Percentiles rank a stretch among this genome's conserved stretches.
Conservation (phyloP, 768 basidiomycete species). For the Mycena chlorophos region DNA sequence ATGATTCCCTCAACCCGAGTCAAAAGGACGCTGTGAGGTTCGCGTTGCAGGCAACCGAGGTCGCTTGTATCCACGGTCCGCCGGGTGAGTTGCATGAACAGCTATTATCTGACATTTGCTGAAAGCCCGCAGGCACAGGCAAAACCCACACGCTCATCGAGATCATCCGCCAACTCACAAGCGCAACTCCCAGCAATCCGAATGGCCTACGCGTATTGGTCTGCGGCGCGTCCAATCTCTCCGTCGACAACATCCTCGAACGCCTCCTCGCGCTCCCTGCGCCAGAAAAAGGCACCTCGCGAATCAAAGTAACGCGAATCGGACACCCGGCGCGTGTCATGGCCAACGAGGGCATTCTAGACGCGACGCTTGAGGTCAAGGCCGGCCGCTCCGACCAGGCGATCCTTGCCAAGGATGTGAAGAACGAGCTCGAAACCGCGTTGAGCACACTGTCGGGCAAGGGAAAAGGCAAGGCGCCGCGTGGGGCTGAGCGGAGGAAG, state of each 20-base stretch:
- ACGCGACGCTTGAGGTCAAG: constrained; percentile 72
- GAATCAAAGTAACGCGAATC: constrained; percentile 74
- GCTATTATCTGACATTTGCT: neutral
- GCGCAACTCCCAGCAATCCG: constrained; percentile 44
- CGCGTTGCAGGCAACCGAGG: constrained; percentile 74
- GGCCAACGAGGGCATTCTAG: constrained; percentile 62
- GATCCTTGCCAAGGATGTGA: constrained; percentile 84
- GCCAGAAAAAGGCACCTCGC: constrained; percentile 45
- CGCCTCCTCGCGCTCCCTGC: constrained; percentile 68
- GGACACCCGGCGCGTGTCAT: constrained; percentile 96
- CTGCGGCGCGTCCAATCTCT: constrained; percentile 91
- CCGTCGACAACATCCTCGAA: constrained; percentile 94
- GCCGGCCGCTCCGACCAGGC: constrained; percentile 78
- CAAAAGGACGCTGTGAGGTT: constrained; percentile 85
- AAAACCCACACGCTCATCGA: constrained; percentile 97
- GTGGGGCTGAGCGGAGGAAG: constrained; percentile 74
- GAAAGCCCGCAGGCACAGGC: constrained; percentile 63
- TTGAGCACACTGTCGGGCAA: constrained; percentile 68
- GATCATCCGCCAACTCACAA: constrained; percentile 80
- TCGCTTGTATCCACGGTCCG: constrained; percentile 96
- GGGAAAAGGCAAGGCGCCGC: constrained; percentile 70
- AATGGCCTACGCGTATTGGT: constrained; percentile 70
- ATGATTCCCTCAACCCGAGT: constrained; percentile 73
- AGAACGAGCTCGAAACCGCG: constrained; percentile 75
- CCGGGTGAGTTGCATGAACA: constrained; percentile 55